phyloP scores from a whole-genome alignment of 768 basidiomycete species.

The Mrakia gelida region DNA sequence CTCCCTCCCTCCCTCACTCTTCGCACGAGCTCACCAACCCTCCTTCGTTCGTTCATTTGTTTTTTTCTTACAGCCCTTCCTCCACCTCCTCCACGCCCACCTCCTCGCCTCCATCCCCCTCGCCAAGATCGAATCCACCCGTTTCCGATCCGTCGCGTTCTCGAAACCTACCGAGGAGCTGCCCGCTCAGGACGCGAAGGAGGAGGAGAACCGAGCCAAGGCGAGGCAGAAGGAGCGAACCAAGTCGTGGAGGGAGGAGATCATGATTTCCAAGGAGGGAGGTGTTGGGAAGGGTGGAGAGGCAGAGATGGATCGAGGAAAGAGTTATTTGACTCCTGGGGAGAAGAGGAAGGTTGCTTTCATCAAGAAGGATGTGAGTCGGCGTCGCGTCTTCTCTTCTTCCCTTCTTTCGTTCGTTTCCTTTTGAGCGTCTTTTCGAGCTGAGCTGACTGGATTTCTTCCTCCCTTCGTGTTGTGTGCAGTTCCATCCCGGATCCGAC shows the following conservation, averaged over 20 bases:
- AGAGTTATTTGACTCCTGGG: conserved; percentile 67
- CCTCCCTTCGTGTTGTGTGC: background rate
- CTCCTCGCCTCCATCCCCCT: conserved; percentile 65
- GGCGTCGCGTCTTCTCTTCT: background rate
- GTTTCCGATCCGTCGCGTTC: conserved; percentile 92
- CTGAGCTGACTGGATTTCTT: too few relatives aligned
- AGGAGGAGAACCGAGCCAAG: conserved; percentile 39
- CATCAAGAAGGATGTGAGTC: conserved; percentile 66
- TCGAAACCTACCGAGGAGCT: conserved; percentile 69
- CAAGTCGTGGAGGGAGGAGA: conserved; percentile 43
- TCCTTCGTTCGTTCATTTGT: background rate
- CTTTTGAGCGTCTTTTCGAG: background rate
- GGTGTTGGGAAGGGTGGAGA: conserved; percentile 48
- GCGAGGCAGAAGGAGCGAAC: conserved; percentile 42
- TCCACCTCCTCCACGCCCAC: conserved; percentile 72
- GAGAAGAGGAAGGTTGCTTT: conserved; percentile 93
- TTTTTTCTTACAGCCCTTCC: conserved; percentile 53
- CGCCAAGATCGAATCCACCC: conserved; percentile 82
- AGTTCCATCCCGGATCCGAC: conserved; percentile 73
- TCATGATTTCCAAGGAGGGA: conserved; percentile 44
- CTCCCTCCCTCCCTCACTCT: conserved; percentile 1
- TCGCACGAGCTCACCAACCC: background rate
- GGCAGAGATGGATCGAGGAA: conserved; percentile 41
- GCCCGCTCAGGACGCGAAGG: conserved; percentile 42
- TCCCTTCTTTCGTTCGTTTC: background rate